These are phyloP conservation scores for Starmera dryadoides DNA, from an alignment of 805 yeast species.

Conservation along the genomic window DNA sequence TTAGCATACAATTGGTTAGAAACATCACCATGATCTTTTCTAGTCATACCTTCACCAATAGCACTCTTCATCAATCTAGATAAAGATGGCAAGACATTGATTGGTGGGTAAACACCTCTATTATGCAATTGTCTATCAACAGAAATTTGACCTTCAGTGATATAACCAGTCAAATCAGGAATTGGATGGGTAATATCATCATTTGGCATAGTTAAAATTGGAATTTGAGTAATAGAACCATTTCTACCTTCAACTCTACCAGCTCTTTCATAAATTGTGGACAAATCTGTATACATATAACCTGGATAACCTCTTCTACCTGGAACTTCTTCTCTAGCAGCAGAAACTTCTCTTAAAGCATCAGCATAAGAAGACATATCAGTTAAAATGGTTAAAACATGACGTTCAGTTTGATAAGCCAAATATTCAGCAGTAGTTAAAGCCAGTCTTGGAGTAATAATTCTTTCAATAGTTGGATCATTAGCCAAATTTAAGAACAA, in stretches of 20 bases:
- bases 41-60: conserved; percentile 99
- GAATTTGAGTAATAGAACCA: conserved; percentile 98
- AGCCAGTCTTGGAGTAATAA: conserved; percentile 98
- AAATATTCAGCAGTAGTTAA: conserved; percentile 97
- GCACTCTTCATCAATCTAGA: conserved; percentile 99
- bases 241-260: conserved; percentile 99
- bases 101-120: conserved; percentile 98
- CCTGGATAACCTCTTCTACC: conserved; percentile 99
- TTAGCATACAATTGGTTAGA: conserved; percentile 98
- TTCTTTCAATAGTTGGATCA: conserved; percentile 99
- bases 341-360: conserved; percentile 98
- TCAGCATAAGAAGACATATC: conserved; percentile 99
- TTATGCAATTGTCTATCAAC: conserved; percentile 94
- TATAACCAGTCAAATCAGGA: conserved; percentile 99
- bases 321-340: conserved; percentile 99
- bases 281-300: conserved; percentile 99
- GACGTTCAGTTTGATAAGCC: conserved; percentile 99
- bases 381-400: conserved; percentile 93
- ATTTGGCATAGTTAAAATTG: conserved; percentile 98
- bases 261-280: conserved; percentile 98
- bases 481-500: conserved; percentile 96
- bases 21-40: conserved; percentile 99
- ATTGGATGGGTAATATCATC: conserved; percentile 99
- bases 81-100: conserved; percentile 94
- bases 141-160: conserved; percentile 98